Percentiles rank a stretch among this genome's conserved stretches.
Conservation (phyloP, 257 asterid species). For the Solanum sejunctum region DNA sequence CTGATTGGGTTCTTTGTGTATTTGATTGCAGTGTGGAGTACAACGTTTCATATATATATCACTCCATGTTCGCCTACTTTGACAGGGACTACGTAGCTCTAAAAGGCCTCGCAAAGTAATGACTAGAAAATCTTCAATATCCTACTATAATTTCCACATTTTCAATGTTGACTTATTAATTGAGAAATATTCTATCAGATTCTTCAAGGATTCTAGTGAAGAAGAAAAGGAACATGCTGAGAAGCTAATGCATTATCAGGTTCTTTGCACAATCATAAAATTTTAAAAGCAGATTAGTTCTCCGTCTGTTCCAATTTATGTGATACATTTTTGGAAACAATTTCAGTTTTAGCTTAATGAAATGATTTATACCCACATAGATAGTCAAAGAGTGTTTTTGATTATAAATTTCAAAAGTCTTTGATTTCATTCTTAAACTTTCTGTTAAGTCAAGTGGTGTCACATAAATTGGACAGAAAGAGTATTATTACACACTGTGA, state of each 20-base stretch:
- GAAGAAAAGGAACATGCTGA: conserved; percentile 91
- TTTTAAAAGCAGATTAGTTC: neutral
- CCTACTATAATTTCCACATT: neutral
- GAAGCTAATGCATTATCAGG: conserved; percentile 86
- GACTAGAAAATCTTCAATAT: neutral
- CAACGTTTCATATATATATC: conserved; percentile 65
- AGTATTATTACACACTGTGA: too few relatives aligned
- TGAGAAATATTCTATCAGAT: conserved; percentile 27
- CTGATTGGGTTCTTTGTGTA: neutral
- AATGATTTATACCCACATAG: too few relatives aligned
- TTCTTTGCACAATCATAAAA: neutral
- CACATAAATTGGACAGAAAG: too few relatives aligned
- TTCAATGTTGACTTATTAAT: neutral
- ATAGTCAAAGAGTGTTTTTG: too few relatives aligned
- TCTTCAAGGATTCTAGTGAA: conserved; percentile 65
- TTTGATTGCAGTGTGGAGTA: conserved; percentile 63
- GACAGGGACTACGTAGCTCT: conserved; percentile 85
- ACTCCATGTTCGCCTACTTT: conserved; percentile 62
- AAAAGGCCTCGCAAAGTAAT: conserved; percentile 82
- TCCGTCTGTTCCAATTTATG: neutral
- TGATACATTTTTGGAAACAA: neutral
- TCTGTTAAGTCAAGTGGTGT: too few relatives aligned
- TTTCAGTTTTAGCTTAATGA: too few relatives aligned
- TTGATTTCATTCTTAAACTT: too few relatives aligned
- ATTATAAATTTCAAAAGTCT: too few relatives aligned